These are phyloP conservation scores for Camelina laxa DNA, from an alignment of 345 rosid genomes.

Conservation along the genomic window DNA sequence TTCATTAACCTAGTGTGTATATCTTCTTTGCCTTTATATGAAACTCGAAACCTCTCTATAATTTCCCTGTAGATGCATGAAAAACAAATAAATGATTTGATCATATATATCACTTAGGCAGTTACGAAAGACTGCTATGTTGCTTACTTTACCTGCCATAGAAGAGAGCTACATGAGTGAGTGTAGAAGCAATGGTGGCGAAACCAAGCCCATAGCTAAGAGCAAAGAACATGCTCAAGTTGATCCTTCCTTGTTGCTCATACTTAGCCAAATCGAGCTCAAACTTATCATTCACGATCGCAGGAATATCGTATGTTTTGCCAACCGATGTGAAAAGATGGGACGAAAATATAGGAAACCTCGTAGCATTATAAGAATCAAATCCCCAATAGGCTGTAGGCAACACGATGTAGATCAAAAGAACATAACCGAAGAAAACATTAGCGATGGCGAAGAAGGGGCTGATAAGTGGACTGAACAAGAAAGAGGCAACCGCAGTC, in stretches of 20 bases:
- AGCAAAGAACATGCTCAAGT: constrained; percentile 85
- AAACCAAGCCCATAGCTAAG: constrained; percentile 83
- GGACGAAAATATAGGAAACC: constrained; percentile 83
- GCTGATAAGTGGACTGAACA: constrained; percentile 78
- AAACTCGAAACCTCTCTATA: constrained; percentile 57
- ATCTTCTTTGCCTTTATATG: constrained; percentile 76
- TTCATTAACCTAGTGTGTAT: constrained; percentile 83
- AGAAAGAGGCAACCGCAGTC: constrained; percentile 78
- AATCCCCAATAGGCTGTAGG: constrained; percentile 82
- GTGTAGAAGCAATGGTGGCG: constrained; percentile 84
- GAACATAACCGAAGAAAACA: constrained; percentile 58
- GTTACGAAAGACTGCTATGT: background rate
- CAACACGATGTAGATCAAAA: constrained; percentile 63
- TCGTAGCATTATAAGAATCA: constrained; percentile 58
- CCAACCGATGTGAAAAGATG: constrained; percentile 77
- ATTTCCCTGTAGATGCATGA: constrained; percentile 64
- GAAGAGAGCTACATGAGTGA: constrained; percentile 85
- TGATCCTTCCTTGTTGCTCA: constrained; percentile 72
- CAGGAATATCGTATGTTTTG: constrained; percentile 56
- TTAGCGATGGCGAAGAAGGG: constrained; percentile 91
- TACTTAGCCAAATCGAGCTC: constrained; percentile 69
- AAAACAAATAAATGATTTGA: background rate
- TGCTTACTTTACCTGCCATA: constrained; percentile 69
- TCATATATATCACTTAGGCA: background rate
- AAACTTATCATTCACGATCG: constrained; percentile 76